phyloP scores from a whole-genome alignment of 176 grass and related monocot species.

The Oryza rufipogon region DNA sequence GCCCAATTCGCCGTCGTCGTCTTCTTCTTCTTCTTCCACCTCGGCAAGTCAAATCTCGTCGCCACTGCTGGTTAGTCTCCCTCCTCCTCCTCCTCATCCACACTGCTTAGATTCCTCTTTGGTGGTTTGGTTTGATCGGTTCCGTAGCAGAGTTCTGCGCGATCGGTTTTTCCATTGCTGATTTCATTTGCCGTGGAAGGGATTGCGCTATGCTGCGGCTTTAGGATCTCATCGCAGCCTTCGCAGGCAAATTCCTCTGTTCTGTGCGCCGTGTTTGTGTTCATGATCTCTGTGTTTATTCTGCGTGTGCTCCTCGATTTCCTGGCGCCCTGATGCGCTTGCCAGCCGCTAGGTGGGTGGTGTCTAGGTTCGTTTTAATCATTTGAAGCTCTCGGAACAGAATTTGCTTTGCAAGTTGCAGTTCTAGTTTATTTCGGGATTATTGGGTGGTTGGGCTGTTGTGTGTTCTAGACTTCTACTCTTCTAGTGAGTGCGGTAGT shows the following conservation, averaged over 20 bases:
- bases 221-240: too few relatives aligned
- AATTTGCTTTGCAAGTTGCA: neutral
- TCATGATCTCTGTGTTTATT: neutral
- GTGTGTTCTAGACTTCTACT: neutral
- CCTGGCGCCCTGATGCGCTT: neutral
- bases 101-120: neutral
- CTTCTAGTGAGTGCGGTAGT: neutral
- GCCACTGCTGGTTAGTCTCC: constrained; percentile 11
- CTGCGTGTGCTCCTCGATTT: constrained; percentile 6
- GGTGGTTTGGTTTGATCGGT: constrained; percentile 23
- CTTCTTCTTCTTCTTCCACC: neutral
- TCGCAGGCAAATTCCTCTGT: too few relatives aligned
- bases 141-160: neutral
- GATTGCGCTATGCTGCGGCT: neutral
- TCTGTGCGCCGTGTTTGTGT: too few relatives aligned
- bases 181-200: neutral
- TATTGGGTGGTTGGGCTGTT: neutral
- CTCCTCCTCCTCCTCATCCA: neutral
- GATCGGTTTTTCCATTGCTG: neutral
- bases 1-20: neutral
- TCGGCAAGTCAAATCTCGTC: constrained; percentile 34
- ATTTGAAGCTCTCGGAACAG: neutral
- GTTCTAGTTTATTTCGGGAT: neutral
- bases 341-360: too few relatives aligned
- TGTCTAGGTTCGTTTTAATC: neutral